Evolutionary conservation across 805 yeast genomes (phyloP).

Genomic region (Yarrowia hollandica): DNA sequence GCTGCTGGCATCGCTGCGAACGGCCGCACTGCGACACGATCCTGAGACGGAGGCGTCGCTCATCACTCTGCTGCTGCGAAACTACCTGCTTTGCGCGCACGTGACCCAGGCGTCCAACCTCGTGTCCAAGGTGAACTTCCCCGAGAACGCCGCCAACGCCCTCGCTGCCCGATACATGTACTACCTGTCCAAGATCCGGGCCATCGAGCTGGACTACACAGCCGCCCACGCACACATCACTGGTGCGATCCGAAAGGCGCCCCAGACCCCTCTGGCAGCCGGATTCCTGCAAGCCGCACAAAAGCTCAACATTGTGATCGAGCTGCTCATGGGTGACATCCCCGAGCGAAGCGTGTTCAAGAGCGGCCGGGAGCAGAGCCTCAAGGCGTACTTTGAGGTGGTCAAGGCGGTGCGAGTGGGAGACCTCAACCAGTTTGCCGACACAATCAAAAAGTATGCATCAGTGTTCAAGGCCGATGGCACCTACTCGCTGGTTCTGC

Average conservation of each 20-base stretch:
- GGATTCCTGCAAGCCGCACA: conserved; percentile 91
- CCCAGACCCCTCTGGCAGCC: conserved; percentile 77
- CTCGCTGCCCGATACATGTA: conserved; percentile 89
- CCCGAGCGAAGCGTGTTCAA: conserved; percentile 85
- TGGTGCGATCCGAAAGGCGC: conserved; percentile 95
- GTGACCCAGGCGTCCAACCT: conserved; percentile 85
- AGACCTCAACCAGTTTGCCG: conserved; percentile 77
- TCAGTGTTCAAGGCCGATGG: conserved; percentile 68
- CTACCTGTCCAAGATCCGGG: conserved; percentile 85
- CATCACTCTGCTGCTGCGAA: conserved; percentile 81
- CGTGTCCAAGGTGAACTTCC: conserved; percentile 86
- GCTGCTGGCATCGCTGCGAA: conserved; percentile 72
- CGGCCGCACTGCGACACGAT: conserved; percentile 90
- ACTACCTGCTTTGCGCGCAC: conserved; percentile 74
- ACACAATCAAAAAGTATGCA: conserved; percentile 65
- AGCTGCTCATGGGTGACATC: conserved; percentile 92
- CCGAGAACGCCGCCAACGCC: conserved; percentile 81
- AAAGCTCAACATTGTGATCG: conserved; percentile 83
- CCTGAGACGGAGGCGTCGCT: conserved; percentile 86
- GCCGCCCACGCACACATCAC: conserved; percentile 85
- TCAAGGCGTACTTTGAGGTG: conserved; percentile 80
- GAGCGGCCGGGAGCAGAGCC: conserved; percentile 54
- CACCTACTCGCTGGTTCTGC: conserved; percentile 76
- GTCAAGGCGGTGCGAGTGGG: conserved; percentile 92
- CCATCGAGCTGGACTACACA: conserved; percentile 90